These are phyloP conservation scores for Coemansia sp. DNA, from an alignment of 192 early-diverging fungal genomes.

Conservation along the genomic window DNA sequence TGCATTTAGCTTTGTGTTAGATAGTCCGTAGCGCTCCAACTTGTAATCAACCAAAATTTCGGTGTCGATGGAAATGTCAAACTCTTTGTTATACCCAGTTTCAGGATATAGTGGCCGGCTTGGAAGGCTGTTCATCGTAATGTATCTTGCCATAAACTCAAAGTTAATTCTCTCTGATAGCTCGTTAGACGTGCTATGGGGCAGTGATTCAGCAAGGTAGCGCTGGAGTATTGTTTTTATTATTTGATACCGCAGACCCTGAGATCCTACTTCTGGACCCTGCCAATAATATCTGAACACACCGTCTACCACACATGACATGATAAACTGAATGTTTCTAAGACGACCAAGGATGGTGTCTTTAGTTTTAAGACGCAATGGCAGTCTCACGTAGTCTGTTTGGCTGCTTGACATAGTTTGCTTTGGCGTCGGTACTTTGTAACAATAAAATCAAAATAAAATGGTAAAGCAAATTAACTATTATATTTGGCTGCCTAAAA, in stretches of 20 bases:
- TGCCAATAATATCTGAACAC: conserved; percentile 34
- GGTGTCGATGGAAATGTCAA: conserved; percentile 16
- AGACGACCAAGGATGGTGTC: conserved; percentile 24
- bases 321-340: conserved; percentile 37
- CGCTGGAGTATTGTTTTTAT: conserved; percentile 29
- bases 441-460: neutral
- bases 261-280: conserved; percentile 26
- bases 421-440: neutral
- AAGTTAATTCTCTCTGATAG: conserved; percentile 33
- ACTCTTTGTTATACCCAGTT: conserved; percentile 33
- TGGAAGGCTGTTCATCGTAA: conserved; percentile 36
- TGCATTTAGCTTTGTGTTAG: conserved; percentile 20
- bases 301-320: conserved; percentile 8
- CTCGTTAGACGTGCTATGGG: conserved; percentile 33
- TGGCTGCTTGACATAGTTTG: neutral
- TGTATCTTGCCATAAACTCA: conserved; percentile 33
- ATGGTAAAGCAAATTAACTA: too few species aligned
- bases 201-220: conserved; percentile 40
- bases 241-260: conserved; percentile 41
- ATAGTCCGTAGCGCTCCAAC: conserved; percentile 19
- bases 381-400: conserved; percentile 15
- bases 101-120: conserved; percentile 12
- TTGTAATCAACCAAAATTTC: conserved; percentile 13
- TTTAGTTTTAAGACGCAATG: conserved; percentile 33
- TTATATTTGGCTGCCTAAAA: too few species aligned